Conservation (phyloP, 2,329 filamentous ascomycete species). For the Hypoxylon sp. region DNA sequence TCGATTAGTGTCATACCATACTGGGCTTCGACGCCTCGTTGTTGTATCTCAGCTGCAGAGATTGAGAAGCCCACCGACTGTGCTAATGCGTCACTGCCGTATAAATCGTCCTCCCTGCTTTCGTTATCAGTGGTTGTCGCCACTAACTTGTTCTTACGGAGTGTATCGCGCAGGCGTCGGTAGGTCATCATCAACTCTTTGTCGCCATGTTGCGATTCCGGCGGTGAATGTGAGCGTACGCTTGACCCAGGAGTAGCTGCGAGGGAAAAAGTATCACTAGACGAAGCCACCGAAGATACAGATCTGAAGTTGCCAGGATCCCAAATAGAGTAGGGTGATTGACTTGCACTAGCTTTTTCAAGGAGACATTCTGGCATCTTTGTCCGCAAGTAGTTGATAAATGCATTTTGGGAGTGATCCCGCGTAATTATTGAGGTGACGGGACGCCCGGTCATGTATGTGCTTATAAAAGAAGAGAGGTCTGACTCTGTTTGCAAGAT, state of each 20-base stretch:
- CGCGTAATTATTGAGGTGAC: constrained; percentile 48
- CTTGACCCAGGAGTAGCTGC: constrained; percentile 57
- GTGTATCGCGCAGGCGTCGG: constrained; percentile 71
- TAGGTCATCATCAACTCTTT: constrained; percentile 73
- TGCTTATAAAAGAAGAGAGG: constrained; percentile 79
- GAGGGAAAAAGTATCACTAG: constrained; percentile 61
- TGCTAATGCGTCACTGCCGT: constrained; percentile 72
- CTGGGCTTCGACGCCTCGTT: constrained; percentile 84
- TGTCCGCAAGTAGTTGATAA: constrained; percentile 58
- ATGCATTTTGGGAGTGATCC: constrained; percentile 56
- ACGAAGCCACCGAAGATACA: constrained; percentile 58
- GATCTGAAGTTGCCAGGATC: constrained; percentile 55
- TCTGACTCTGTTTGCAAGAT: constrained; percentile 71
- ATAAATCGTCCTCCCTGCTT: constrained; percentile 62
- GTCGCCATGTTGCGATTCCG: constrained; percentile 59
- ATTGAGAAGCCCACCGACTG: constrained; percentile 86
- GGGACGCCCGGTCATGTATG: constrained; percentile 62
- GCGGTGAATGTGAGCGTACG: constrained; percentile 53
- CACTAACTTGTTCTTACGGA: constrained; percentile 68
- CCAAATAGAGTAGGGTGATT: constrained; percentile 61
- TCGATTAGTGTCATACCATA: constrained; percentile 83
- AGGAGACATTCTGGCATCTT: constrained; percentile 59
- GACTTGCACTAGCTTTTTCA: constrained; percentile 55
- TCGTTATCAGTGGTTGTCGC: constrained; percentile 44
- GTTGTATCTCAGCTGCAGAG: constrained; percentile 89